Evolutionary conservation across 202 grass and related monocot species (phyloP).

Genomic region (Carex arenaria): DNA sequence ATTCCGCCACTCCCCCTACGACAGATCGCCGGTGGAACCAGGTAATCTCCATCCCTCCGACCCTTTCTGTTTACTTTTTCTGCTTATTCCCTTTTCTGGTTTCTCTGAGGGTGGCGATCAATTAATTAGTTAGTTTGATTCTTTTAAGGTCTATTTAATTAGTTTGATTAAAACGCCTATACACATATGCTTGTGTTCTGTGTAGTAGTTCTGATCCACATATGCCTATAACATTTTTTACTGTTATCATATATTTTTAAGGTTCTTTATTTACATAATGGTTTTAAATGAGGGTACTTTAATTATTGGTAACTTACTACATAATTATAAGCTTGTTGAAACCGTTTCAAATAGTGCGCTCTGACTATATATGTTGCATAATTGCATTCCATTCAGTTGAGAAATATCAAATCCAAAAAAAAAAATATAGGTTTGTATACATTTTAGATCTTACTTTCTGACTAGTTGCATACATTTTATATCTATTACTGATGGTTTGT

Average conservation of each 20-base stretch:
- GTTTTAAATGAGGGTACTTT: neutral
- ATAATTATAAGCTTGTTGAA: neutral
- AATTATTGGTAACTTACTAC: neutral
- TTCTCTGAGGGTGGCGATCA: neutral
- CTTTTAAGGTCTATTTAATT: neutral
- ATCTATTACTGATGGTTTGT: neutral
- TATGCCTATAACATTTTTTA: too few species aligned
- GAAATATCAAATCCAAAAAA: neutral
- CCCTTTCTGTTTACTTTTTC: too few species aligned
- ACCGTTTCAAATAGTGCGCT: neutral
- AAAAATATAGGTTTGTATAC: neutral
- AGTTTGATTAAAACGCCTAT: neutral
- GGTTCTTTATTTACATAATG: neutral
- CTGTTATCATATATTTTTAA: neutral
- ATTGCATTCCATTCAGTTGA: neutral
- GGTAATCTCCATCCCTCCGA: too few species aligned
- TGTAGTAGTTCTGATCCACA: too few species aligned
- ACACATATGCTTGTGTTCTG: neutral
- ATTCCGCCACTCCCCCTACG: too few species aligned
- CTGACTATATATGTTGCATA: neutral
- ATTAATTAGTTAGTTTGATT: neutral
- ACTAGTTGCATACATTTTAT: neutral
- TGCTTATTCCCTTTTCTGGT: too few species aligned
- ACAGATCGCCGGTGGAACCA: too few species aligned
- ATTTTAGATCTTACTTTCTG: neutral